Percentiles rank a stretch among this genome's conserved stretches.
Conservation (phyloP, 768 basidiomycete genomes). For the Tulasnella sp. region DNA sequence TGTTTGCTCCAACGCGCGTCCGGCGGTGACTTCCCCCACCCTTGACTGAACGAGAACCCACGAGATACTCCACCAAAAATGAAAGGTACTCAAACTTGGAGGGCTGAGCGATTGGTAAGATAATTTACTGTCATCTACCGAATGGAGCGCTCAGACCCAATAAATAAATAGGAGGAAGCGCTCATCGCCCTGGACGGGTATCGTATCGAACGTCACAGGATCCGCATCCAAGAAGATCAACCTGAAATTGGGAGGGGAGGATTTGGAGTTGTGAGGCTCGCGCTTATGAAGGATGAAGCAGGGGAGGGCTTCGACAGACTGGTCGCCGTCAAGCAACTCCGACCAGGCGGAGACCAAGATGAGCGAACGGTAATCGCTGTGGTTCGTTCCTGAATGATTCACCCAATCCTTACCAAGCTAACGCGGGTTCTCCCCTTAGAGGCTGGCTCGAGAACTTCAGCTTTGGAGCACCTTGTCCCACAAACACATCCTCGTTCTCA, state of each 20-base stretch:
- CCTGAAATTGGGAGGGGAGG: background rate
- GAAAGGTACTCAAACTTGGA: background rate
- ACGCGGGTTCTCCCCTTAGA: background rate
- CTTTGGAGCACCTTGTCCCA: background rate
- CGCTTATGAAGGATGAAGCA: background rate
- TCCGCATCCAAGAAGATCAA: background rate
- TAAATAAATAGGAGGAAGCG: background rate
- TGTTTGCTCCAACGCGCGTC: constrained; percentile 5
- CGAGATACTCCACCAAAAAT: background rate
- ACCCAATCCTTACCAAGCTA: background rate
- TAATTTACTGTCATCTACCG: background rate
- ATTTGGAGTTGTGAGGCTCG: background rate
- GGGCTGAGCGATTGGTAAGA: background rate
- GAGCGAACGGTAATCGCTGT: background rate
- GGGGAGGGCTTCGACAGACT: background rate
- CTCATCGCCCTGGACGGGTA: background rate
- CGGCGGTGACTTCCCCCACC: background rate
- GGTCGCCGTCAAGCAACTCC: constrained; percentile 1
- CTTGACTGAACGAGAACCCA: background rate
- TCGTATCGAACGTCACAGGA: background rate
- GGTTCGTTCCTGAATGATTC: background rate
- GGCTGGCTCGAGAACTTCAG: background rate
- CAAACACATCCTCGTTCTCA: background rate
- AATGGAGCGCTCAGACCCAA: background rate
- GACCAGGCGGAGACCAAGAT: background rate